Base-by-base conservation (phyloP, 768 basidiomycete species). In the Kwoniella sp. region DNA sequence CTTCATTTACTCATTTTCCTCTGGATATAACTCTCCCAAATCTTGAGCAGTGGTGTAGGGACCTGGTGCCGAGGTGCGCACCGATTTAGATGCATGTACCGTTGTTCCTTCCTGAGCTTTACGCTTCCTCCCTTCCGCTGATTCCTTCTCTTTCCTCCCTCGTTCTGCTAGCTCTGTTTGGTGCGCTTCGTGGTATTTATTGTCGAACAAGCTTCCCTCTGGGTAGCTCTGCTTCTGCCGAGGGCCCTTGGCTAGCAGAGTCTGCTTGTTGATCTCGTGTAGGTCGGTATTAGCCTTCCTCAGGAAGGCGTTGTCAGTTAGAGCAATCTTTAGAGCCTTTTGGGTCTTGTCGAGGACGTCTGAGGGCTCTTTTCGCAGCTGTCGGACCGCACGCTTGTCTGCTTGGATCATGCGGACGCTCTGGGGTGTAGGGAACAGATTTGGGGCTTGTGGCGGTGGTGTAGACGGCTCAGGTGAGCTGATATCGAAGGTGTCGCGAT, bases 171-270 rank as follows among this genome's bases (percentile, higher is more conserved):
- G 64, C 26, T 65, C 57, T 25, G 47, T 55, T 25, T 41, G 31
- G 50, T 55, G 17, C 7, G n/a, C 15, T 28, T 38, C 34, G 7
- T 57, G 55, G 41, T 57, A 57, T 22, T 22, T 5, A 31, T n/a
- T 9, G 34, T 57, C 34, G 25, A 57, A 41, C 15, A 57, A 23
- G 5, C 25, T 4, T 31, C 55, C 55, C 34, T 38, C 22, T 11
- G 55, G 65, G 45, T 55, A 58, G 2, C 34, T 63, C n/a, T 12
- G n/a, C 47, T 51, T 48, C 57, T 52, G 57, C 29, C 30, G 62
- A 20, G 54, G 38, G 37, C 55, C 54, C 41, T 61, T 67, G 34
- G 66, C 52, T 25, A 23, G 53, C 45, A n/a, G n/a, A n/a, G n/a
- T n/a, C 8, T 4, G 23, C 38, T 45, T 55, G 30, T 23, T 55